Conservation (phyloP, 2,329 filamentous ascomycete genomes). For the Cordyceps militaris region DNA sequence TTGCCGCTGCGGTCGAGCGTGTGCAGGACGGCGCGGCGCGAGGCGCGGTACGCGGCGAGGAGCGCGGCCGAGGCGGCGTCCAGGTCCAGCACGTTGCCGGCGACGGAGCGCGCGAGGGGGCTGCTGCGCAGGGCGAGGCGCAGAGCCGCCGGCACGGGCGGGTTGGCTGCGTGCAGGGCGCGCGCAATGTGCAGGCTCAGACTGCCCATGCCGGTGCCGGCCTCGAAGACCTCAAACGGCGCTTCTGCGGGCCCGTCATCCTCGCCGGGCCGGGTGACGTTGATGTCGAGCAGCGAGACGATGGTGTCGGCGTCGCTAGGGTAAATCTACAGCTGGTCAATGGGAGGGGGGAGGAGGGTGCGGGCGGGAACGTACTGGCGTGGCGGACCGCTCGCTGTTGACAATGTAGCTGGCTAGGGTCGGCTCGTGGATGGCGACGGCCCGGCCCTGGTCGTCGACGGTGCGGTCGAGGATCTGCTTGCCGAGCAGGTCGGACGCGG, state of each 20-base stretch:
- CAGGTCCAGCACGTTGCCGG: constrained; percentile 21
- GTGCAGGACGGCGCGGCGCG: constrained; percentile 63
- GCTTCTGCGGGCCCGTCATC: constrained; percentile 23
- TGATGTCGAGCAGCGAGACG: constrained; percentile 68
- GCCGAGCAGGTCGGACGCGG: constrained; percentile 56
- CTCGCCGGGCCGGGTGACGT: constrained; percentile 41
- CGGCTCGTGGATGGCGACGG: constrained; percentile 55
- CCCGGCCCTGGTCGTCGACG: constrained; percentile 39
- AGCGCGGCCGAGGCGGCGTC: constrained; percentile 17
- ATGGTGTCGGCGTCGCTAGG: constrained; percentile 69
- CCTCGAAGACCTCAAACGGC: constrained; percentile 68
- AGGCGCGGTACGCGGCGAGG: constrained; percentile 38
- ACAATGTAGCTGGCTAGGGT: constrained; percentile 68
- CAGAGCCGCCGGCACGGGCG: constrained; percentile 29
- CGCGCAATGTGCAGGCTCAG: constrained; percentile 69
- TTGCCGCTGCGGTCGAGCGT: constrained; percentile 60
- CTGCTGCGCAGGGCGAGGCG: constrained; percentile 21
- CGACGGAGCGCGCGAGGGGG: constrained; percentile 15
- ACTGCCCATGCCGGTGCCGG: constrained; percentile 77
- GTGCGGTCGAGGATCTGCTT: constrained; percentile 52
- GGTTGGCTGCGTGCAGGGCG: constrained; percentile 68
- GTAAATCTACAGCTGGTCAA: constrained; percentile 39
- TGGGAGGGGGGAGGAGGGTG: background rate
- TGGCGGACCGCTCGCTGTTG: constrained; percentile 62
- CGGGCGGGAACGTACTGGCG: constrained; percentile 39